Percentiles rank a stretch among this genome's conserved stretches.
Conservation (phyloP, 2,329 filamentous ascomycete species). For the Xylaria sp. region DNA sequence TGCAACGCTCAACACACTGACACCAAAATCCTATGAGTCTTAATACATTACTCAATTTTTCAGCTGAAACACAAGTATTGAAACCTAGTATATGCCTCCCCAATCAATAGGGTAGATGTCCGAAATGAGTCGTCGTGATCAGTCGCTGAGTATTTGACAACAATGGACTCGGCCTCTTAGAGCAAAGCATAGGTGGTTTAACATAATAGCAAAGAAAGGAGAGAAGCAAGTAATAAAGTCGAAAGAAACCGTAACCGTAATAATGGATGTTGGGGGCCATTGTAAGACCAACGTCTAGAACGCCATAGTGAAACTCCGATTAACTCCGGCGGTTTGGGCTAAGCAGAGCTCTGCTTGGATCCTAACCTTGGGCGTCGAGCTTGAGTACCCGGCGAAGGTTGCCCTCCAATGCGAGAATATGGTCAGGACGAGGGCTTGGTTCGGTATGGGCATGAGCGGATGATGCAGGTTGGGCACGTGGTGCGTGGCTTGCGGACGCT, state of each 20-base stretch:
- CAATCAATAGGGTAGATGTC: constrained; percentile 44
- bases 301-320: constrained; percentile 34
- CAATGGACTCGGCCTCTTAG: constrained; percentile 37
- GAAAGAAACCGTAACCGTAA: constrained; percentile 32
- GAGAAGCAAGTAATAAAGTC: constrained; percentile 37
- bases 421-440: constrained; percentile 47
- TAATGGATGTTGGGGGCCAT: constrained; percentile 29
- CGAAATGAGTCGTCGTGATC: constrained; percentile 46
- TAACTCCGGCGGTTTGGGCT: constrained; percentile 14
- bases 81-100: constrained; percentile 39
- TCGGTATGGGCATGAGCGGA: constrained; percentile 31
- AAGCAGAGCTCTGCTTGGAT: background rate
- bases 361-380: constrained; percentile 42
- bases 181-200: constrained; percentile 33
- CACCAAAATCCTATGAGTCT: constrained; percentile 38
- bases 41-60: constrained; percentile 47
- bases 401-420: constrained; percentile 64
- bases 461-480: constrained; percentile 34
- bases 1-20: constrained; percentile 39
- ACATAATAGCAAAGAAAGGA: constrained; percentile 34
- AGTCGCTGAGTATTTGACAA: constrained; percentile 43
- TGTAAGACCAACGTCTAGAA: constrained; percentile 37
- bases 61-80: constrained; percentile 42
- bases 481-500: constrained; percentile 41
- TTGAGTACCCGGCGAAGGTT: constrained; percentile 66